Evolutionary conservation across 2,329 filamentous ascomycete species (phyloP), one percentile per base, ranked within the genome.

Genomic region (Cytospora piceicola): DNA sequence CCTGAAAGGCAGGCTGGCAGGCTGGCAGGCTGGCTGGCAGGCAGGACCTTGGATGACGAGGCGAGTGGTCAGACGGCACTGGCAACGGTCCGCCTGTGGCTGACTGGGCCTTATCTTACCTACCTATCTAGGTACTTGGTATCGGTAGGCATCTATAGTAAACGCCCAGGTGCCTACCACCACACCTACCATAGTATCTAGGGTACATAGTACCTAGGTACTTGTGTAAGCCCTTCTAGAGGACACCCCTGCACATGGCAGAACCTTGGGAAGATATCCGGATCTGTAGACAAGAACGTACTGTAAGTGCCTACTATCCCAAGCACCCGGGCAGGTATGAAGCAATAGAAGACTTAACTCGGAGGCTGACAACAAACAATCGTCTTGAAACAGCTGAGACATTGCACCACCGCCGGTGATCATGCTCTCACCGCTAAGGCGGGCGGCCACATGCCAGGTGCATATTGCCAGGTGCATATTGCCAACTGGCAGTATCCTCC

Each of bases 1-100:
- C 46, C n/a, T 22, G 46, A 12, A 12, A 22, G 46, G 46, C n/a
- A 63, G 61, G 53, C 61, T 57, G 54, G 60, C n/a, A n/a, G n/a
- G n/a, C n/a, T n/a, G n/a, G n/a, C n/a, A n/a, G n/a, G n/a, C n/a
- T n/a, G n/a, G n/a, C n/a, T n/a, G n/a, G n/a, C n/a, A 63, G 61
- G 53, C 61, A 63, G 54, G 60, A 27, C 39, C 61, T 24, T 24
- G 53, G 53, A 52, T 63, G 61, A 63, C 61, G 61, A 63, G 61
- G 61, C 61, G 57, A 63, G 27, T 29, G 27, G 27, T 32, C 52
- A 29, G 52, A 29, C 34, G 27, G 34, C 34, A 5, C 5, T 42
- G n/a, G 14, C 7, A 24, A 32, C 32, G 30, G 54, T 56, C 30
- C 54, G 54, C 54, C n/a, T 24, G n/a, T 24, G 46, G 46, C 46